Base-by-base conservation (phyloP, 371 early-diverging fungal species). In the Dinochytrium kinnereticum region DNA sequence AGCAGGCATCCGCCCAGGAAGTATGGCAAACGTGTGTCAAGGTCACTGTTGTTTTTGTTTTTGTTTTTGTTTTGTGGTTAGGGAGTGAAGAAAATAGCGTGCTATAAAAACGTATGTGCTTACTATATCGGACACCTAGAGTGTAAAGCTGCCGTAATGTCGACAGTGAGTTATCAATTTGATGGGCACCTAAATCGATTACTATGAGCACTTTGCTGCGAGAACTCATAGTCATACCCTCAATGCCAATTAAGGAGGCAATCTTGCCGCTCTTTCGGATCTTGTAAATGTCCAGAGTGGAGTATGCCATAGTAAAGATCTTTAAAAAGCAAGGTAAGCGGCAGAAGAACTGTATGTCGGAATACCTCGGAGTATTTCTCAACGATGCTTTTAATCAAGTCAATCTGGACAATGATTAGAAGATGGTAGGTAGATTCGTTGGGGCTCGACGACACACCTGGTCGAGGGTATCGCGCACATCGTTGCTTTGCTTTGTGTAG, bases 11-110 rank as follows among this genome's bases (percentile, higher is more conserved):
- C 1, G 90, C 89, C 82, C 90, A 90, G n/a, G 86, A 81, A 1
- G 89, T 89, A 77, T 90, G 86, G 73, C 91, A 91, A 34, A 84
- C 83, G 71, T 90, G 90, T 1, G 91, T 90, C 70, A 90, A 68
- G 15, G 91, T 91, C 89, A 91, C 61, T 61, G 24, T 5, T 5
- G 26, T 55, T 7, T 55, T 55, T 55, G 10, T n/a, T n/a, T n/a
- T n/a, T n/a, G n/a, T n/a, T n/a, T n/a, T n/a, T n/a, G n/a, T n/a
- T n/a, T n/a, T n/a, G n/a, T n/a, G n/a, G n/a, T n/a, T n/a, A n/a
- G n/a, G n/a, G n/a, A n/a, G n/a, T n/a, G 10, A 55, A 17, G 57
- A 34, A 10, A 10, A 34, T 13, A 33, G 7, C 34, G 10, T 26
- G 31, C 10, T 34, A 61, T 21, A 34, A 7, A 13, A 37, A 61